phyloP scores from a whole-genome alignment of 139 green algal genomes.

The Penium margaritaceum region DNA sequence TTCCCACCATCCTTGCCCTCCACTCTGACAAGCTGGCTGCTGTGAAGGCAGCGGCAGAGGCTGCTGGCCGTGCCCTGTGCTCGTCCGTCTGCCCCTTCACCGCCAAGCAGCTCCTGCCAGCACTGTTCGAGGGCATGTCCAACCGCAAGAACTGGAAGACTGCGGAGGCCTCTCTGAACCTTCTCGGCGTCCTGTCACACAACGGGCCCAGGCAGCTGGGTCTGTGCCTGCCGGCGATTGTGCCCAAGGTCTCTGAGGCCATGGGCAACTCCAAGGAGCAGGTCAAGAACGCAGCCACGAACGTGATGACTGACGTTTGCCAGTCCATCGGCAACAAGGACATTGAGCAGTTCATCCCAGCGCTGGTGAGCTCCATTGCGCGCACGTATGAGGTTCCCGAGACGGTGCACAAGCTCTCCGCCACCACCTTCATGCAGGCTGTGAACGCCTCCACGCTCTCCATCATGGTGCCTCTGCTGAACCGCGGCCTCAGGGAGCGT shows the following conservation, averaged over 20 bases:
- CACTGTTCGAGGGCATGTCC: constrained; percentile 6
- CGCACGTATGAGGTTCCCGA: constrained; percentile 66
- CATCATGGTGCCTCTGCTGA: constrained; percentile 80
- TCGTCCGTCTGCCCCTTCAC: constrained; percentile 11
- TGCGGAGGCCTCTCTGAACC: not conserved
- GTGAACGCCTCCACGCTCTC: constrained; percentile 70
- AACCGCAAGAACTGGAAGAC: constrained; percentile 31
- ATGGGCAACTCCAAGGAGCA: constrained; percentile 30
- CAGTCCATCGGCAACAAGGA: constrained; percentile 73
- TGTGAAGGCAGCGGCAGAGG: constrained; percentile 12
- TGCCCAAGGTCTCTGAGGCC: constrained; percentile 24
- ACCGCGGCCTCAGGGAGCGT: constrained; percentile 75
- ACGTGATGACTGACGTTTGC: constrained; percentile 51
- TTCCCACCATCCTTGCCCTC: constrained; percentile 11
- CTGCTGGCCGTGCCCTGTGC: not conserved
- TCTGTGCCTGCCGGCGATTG: constrained; percentile 24
- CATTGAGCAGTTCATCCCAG: constrained; percentile 77
- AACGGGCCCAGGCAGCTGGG: constrained; percentile 18
- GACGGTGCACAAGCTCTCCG: constrained; percentile 80
- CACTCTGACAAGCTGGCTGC: constrained; percentile 16
- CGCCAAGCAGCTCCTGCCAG: constrained; percentile 19
- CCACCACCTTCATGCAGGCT: constrained; percentile 76
- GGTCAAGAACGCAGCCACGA: constrained; percentile 43
- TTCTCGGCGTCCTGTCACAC: constrained; percentile 18
- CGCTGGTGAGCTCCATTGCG: constrained; percentile 69